Evolutionary conservation across 2,329 filamentous ascomycete species (phyloP).

Genomic region (Aspergillaceae sp.): DNA sequence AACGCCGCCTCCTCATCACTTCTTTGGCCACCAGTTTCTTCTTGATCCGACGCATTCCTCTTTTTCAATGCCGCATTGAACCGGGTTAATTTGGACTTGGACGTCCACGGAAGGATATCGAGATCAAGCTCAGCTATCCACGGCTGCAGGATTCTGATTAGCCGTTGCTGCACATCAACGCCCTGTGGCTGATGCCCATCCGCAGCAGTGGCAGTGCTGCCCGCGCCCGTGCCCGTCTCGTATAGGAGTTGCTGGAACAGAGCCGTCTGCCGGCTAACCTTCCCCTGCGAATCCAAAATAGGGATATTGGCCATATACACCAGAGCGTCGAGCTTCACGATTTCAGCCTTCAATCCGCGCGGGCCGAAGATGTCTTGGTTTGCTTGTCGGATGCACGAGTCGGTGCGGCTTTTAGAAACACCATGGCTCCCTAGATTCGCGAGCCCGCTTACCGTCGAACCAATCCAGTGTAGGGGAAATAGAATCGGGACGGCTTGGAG

Average conservation of each 20-base stretch:
- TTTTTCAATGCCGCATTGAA: slow-evolving; percentile 19
- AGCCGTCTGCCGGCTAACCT: slow-evolving; percentile 12
- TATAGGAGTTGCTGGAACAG: slow-evolving; percentile 8
- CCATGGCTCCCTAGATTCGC: slow-evolving; percentile 14
- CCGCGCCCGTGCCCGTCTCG: not conserved
- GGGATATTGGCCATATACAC: slow-evolving; percentile 19
- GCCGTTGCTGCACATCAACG: not conserved
- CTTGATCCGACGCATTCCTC: slow-evolving; percentile 4
- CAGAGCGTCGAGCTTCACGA: slow-evolving; percentile 17
- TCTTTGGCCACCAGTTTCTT: not conserved
- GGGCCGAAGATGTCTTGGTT: not conserved
- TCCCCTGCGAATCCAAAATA: slow-evolving; percentile 16
- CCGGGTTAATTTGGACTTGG: slow-evolving; percentile 14
- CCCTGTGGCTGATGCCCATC: not conserved
- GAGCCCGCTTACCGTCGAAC: slow-evolving; percentile 13
- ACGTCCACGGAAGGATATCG: slow-evolving; percentile 13
- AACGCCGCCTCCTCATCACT: not conserved
- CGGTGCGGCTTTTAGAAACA: slow-evolving; percentile 14
- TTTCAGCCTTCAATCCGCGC: not conserved
- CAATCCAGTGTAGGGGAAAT: slow-evolving; percentile 17
- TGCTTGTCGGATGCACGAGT: not conserved
- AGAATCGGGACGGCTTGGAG: slow-evolving; percentile 16
- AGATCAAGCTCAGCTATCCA: slow-evolving; percentile 20
- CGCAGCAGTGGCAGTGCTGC: not conserved
- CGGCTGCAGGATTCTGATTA: slow-evolving; percentile 13